Evolutionary conservation across 495 filamentous ascomycete species (phyloP).

Genomic region (Penicillium salamii): DNA sequence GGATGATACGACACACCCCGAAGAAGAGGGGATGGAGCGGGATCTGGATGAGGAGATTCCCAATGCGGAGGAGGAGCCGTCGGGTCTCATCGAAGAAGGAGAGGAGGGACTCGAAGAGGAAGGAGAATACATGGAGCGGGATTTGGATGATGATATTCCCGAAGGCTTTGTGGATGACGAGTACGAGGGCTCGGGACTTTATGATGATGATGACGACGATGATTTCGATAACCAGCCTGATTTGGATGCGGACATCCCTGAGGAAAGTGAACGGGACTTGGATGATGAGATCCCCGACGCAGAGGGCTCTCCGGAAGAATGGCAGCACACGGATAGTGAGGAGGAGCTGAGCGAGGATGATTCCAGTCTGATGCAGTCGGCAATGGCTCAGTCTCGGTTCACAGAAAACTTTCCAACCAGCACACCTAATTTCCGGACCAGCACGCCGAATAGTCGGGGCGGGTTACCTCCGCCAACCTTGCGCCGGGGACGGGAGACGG

Average conservation of each 20-base stretch:
- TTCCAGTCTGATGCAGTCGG: slow-evolving; percentile 21
- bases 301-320: slow-evolving; percentile 35
- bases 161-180: slow-evolving; percentile 48
- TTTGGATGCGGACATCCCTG: slow-evolving; percentile 42
- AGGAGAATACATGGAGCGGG: slow-evolving; percentile 43
- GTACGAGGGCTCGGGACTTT: slow-evolving; percentile 36
- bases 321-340: slow-evolving; percentile 80
- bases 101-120: slow-evolving; percentile 42
- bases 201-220: slow-evolving; percentile 28
- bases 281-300: slow-evolving; percentile 47
- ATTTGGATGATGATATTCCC: slow-evolving; percentile 53
- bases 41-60: slow-evolving; percentile 51
- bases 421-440: slow-evolving; percentile 39
- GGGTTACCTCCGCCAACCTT: slow-evolving; percentile 30
- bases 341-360: slow-evolving; percentile 56
- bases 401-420: slow-evolving; percentile 36
- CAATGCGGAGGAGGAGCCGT: slow-evolving; percentile 38
- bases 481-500: slow-evolving; percentile 32
- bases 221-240: slow-evolving; percentile 43
- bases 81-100: slow-evolving; percentile 40
- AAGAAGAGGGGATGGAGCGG: slow-evolving; percentile 38
- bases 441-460: slow-evolving; percentile 35
- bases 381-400: slow-evolving; percentile 12
- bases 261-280: slow-evolving; percentile 28
- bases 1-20: slow-evolving; percentile 19